Percentiles rank a stretch among this genome's conserved stretches.
phyloP scores from a whole-genome alignment of 2,329 filamentous ascomycete genomes.

The Ophiostoma ulmi region DNA sequence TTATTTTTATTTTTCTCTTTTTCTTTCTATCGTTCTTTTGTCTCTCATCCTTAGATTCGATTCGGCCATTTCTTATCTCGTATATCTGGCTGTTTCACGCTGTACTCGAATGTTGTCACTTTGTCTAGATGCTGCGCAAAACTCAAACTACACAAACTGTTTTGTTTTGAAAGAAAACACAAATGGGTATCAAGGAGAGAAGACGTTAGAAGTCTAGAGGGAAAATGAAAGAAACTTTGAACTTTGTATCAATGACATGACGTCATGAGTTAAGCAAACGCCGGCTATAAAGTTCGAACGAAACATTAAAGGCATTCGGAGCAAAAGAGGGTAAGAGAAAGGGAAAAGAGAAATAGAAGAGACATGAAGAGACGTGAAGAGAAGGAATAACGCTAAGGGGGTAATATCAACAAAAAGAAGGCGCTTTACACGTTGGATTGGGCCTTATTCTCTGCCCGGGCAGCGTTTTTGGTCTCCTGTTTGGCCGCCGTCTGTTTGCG shows the following conservation, averaged over 20 bases:
- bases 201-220: background rate
- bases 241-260: background rate
- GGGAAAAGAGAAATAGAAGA: background rate
- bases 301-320: no score
- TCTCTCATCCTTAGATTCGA: background rate
- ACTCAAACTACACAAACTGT: background rate
- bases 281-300: background rate
- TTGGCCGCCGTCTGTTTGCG: constrained; percentile 15
- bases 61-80: background rate
- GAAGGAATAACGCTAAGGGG: background rate
- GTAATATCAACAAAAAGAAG: background rate
- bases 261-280: background rate
- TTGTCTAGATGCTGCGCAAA: background rate
- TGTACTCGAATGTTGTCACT: background rate
- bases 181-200: background rate
- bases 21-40: background rate
- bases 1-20: background rate
- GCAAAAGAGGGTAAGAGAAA: background rate
- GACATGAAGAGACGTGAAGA: background rate
- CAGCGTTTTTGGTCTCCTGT: background rate
- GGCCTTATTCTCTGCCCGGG: background rate
- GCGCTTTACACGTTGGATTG: background rate
- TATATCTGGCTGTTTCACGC: background rate
- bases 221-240: background rate
- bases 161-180: background rate